Conservation (phyloP, 441 rosid genomes). For the Arabidopsis hybrid region DNA sequence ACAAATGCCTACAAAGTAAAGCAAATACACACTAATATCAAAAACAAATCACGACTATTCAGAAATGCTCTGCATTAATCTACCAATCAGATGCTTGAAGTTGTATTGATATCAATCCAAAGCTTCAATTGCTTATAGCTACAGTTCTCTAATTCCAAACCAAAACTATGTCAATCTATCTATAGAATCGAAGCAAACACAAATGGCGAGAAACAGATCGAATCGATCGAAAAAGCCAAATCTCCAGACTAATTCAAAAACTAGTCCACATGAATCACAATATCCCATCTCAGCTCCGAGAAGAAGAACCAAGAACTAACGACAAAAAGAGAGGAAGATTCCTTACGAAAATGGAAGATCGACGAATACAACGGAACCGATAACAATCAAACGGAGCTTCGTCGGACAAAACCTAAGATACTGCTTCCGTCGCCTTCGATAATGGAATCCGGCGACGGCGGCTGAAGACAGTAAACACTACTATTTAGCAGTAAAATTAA, state of each 20-base stretch:
- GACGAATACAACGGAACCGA: conserved; percentile 20
- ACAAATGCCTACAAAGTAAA: conserved; percentile 8
- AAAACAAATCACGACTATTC: too few relatives aligned
- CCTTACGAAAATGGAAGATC: conserved; percentile 44
- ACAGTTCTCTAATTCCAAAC: too few relatives aligned
- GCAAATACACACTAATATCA: not conserved
- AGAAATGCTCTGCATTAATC: too few relatives aligned
- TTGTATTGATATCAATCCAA: too few relatives aligned
- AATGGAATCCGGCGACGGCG: conserved; percentile 50
- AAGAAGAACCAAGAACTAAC: conserved; percentile 10
- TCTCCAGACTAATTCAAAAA: conserved; percentile 20
- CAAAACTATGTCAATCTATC: not conserved
- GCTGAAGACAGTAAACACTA: conserved; percentile 26
- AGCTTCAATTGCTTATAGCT: too few relatives aligned
- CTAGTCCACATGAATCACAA: not conserved
- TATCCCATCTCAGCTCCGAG: not conserved
- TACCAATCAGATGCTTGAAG: too few relatives aligned
- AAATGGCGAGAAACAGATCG: conserved; percentile 18
- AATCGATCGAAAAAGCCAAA: conserved; percentile 14
- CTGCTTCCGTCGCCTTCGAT: conserved; percentile 45
- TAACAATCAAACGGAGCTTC: not conserved
- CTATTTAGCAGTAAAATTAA: not conserved
- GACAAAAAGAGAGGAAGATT: conserved; percentile 17
- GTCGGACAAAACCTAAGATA: conserved; percentile 20
- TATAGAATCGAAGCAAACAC: conserved; percentile 11